Evolutionary conservation across 371 early-diverging fungal species (phyloP), one percentile per base, ranked within the genome.

Genomic region (Umbelopsis sp.): DNA sequence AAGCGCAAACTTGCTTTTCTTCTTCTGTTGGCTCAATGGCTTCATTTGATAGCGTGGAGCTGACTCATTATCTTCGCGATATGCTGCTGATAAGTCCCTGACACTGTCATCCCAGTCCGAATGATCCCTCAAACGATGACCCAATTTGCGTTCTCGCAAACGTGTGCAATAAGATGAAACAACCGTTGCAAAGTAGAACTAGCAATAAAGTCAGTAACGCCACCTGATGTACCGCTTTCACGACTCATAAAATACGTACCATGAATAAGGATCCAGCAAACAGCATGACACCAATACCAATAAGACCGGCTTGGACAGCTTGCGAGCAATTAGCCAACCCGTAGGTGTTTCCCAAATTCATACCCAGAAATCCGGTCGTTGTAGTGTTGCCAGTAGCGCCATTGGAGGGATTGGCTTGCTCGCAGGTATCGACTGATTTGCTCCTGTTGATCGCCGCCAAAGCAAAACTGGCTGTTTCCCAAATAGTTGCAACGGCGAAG

Each of bases 301-400:
- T 79, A 8, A 82, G 77, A 53, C 76, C 83, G n/a, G 80, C 83
- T 65, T 82, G 80, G 12, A 80, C 79, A 16, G 83, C 83, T 62
- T 82, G 83, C 14, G 63, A 72, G 66, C 83, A 82, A 44, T 82
- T 79, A 45, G 83, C 80, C 46, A 82, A 73, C 11, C 83, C 83
- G 63, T 82, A 82, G 0, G 80, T 80, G 44, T 79, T 67, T 37
- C 83, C 83, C 22, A 72, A 46, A 63, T 79, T 67, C 83, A 82
- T 80, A 18, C 83, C 83, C 69, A 82, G 66, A 70, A 80, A 82
- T 8, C 80, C 80, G 6, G 77, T 73, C 3, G 74, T 68, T 4
- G 68, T 68, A 25, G 68, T 64, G 50, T 70, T 74, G 48, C 44
- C 51, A 45, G 35, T 22, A 37, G 46, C 14, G 3, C 44, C 29